These are phyloP conservation scores for Coemansia interrupta DNA, from an alignment of 192 early-diverging fungal species.

Conservation along the genomic window DNA sequence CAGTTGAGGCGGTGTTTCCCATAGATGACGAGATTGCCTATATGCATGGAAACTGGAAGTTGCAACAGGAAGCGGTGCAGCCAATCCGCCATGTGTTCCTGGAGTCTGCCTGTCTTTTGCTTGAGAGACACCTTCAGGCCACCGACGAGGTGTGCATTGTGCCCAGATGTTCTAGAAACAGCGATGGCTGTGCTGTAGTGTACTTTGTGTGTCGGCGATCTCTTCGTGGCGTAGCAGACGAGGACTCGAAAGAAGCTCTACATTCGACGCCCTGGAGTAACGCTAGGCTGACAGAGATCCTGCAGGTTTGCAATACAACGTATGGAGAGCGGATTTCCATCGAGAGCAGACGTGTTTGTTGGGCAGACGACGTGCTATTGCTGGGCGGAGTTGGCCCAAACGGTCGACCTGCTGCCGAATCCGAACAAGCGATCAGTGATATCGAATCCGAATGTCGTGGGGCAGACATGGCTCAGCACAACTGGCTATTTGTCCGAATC, in stretches of 20 bases:
- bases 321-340: constrained; percentile 7
- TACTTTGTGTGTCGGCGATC: constrained; percentile 3
- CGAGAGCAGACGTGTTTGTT: constrained; percentile 15
- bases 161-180: background rate
- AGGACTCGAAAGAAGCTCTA: background rate
- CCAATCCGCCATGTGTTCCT: constrained; percentile 27
- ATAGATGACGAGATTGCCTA: constrained; percentile 7
- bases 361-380: background rate
- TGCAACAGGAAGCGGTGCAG: constrained; percentile 7
- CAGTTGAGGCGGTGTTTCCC: constrained; percentile 4
- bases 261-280: background rate
- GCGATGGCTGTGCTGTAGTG: background rate
- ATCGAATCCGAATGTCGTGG: constrained; percentile 1
- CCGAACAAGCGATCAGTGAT: constrained; percentile 3
- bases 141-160: constrained; percentile 23
- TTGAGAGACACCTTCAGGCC: constrained; percentile 29
- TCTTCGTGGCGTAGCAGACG: background rate
- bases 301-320: constrained; percentile 10
- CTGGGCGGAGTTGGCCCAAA: background rate
- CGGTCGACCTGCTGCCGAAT: background rate
- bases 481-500: constrained; percentile 33
- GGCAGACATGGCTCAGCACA: constrained; percentile 6
- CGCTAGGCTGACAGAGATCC: constrained; percentile 5
- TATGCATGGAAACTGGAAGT: constrained; percentile 17
- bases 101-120: constrained; percentile 18